Conservation (phyloP, 306 rosid genomes). For the Coriaria nepalensis region DNA sequence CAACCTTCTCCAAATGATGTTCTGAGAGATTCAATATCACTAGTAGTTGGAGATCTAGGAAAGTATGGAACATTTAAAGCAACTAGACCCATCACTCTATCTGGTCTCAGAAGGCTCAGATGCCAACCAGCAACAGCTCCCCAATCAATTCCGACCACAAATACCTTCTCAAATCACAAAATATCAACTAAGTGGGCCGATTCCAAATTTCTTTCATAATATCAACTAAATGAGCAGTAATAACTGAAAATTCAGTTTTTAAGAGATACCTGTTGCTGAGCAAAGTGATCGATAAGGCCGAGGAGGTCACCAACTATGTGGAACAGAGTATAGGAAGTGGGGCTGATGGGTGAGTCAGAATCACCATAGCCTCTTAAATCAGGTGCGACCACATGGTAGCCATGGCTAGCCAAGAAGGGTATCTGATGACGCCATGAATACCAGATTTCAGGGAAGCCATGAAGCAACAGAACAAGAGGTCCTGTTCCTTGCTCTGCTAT, state of each 20-base stretch:
- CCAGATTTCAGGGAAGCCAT: slow-evolving; percentile 60
- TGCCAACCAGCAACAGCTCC: slow-evolving; percentile 54
- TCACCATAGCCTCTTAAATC: slow-evolving; percentile 69
- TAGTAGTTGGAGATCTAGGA: slow-evolving; percentile 35
- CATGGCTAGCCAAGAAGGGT: slow-evolving; percentile 30
- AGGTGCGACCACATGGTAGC: slow-evolving; percentile 59
- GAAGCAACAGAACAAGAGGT: slow-evolving; percentile 54
- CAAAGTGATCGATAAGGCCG: slow-evolving; percentile 52
- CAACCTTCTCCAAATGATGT: slow-evolving; percentile 29
- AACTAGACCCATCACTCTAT: slow-evolving; percentile 49
- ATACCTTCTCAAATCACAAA: slow-evolving; percentile 24
- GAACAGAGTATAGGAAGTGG: slow-evolving; percentile 27
- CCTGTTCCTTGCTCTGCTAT: slow-evolving; percentile 58
- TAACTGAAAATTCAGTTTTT: neutral
- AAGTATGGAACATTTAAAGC: slow-evolving; percentile 38
- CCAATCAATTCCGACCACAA: slow-evolving; percentile 55
- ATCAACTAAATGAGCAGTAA: too few relatives aligned
- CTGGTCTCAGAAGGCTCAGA: slow-evolving; percentile 49
- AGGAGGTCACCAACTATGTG: slow-evolving; percentile 46
- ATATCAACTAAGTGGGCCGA: neutral
- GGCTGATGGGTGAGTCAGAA: slow-evolving; percentile 41
- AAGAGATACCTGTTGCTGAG: slow-evolving; percentile 32
- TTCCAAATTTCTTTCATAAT: neutral
- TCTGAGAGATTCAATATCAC: slow-evolving; percentile 25
- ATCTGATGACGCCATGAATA: slow-evolving; percentile 53